Percentiles rank a stretch among this genome's conserved stretches.
These are phyloP conservation scores for Ascochyta viciae-villosae DNA, from an alignment of 2,329 filamentous ascomycete species.

Conservation along the genomic window DNA sequence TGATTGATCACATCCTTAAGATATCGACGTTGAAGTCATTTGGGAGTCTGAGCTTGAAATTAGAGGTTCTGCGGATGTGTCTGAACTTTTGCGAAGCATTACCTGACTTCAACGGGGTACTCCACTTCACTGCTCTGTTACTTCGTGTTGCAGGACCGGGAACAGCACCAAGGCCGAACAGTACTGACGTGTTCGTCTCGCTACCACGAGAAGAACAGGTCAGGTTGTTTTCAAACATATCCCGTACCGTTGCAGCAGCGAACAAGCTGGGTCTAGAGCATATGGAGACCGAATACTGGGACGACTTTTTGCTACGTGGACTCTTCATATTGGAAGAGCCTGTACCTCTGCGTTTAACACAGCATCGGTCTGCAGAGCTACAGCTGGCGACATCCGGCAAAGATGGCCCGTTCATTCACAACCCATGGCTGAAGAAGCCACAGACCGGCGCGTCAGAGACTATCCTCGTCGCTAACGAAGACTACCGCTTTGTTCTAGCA, in stretches of 20 bases:
- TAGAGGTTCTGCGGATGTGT: conserved; percentile 86
- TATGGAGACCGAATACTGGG: conserved; percentile 89
- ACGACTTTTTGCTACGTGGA: conserved; percentile 88
- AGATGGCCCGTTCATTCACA: conserved; percentile 88
- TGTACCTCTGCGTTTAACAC: conserved; percentile 36
- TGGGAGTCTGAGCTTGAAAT: conserved; percentile 80
- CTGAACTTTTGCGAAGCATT: conserved; percentile 93
- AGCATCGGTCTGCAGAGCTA: conserved; percentile 45
- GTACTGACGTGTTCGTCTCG: conserved; percentile 72
- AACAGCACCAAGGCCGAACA: conserved; percentile 72
- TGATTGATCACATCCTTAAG: conserved; percentile 62
- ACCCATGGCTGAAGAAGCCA: conserved; percentile 80
- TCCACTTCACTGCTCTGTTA: conserved; percentile 84
- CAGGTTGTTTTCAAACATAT: conserved; percentile 82
- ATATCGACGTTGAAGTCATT: conserved; percentile 65
- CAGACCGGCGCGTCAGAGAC: conserved; percentile 64
- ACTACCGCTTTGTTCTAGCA: conserved; percentile 78
- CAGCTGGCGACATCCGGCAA: conserved; percentile 47
- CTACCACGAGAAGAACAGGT: conserved; percentile 84
- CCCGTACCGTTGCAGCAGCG: conserved; percentile 80
- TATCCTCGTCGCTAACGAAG: conserved; percentile 79
- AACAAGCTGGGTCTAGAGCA: conserved; percentile 74
- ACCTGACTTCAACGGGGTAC: conserved; percentile 88
- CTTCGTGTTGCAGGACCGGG: conserved; percentile 82
- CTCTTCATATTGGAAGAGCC: conserved; percentile 66